phyloP scores from a whole-genome alignment of 83 land plant genomes.

The Larix sibirica region DNA sequence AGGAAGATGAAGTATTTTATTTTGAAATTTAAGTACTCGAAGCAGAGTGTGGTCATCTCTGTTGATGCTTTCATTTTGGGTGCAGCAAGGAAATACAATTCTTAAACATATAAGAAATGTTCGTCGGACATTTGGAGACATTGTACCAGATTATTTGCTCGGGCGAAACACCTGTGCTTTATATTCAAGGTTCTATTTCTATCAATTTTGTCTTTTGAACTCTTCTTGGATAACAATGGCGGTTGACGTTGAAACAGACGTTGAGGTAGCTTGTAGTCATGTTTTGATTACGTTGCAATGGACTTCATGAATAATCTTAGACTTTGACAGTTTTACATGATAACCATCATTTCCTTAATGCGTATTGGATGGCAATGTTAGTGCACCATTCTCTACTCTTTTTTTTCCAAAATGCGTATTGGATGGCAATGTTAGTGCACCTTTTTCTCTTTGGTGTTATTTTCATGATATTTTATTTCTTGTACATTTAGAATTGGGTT shows the following conservation, averaged over 20 bases:
- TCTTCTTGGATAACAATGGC: neutral
- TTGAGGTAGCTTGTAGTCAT: neutral
- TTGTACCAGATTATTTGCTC: conserved; percentile 86
- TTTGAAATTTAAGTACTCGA: neutral
- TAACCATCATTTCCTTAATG: neutral
- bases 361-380: no score
- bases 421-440: neutral
- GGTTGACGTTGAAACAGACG: neutral
- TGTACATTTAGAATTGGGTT: neutral
- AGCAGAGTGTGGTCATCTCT: neutral
- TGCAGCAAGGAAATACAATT: conserved; percentile 95
- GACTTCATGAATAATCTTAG: neutral
- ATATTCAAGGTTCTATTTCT: conserved; percentile 76
- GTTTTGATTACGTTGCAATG: neutral
- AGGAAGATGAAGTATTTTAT: neutral
- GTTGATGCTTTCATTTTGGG: conserved; percentile 8
- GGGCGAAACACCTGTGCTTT: conserved; percentile 91
- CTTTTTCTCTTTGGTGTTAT: neutral
- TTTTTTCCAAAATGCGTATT: neutral
- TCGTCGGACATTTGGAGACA: conserved; percentile 85
- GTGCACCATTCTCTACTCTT: neutral
- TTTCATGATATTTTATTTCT: neutral
- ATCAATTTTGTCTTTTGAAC: neutral
- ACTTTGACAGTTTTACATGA: neutral
- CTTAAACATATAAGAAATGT: conserved; percentile 93